phyloP scores from a whole-genome alignment of 768 basidiomycete species.

The Phanerochaete sordida region DNA sequence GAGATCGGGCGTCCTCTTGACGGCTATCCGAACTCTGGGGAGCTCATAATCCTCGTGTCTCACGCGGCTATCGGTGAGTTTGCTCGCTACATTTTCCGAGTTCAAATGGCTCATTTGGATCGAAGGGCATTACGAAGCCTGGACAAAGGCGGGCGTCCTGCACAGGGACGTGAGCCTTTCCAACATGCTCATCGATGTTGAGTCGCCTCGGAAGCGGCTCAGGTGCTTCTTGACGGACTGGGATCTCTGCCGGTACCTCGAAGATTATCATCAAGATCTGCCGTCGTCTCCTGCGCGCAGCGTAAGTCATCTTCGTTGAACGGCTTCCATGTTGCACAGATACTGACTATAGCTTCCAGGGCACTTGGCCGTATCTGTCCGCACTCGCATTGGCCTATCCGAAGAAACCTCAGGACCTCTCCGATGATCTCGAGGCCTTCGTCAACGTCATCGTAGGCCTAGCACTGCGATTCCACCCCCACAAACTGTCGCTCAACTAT shows the following conservation, averaged over 20 bases:
- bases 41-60: background rate
- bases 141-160: background rate
- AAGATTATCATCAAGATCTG: too few relatives aligned
- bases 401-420: background rate
- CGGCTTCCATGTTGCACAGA: too few relatives aligned
- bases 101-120: background rate
- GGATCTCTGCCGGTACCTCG: too few relatives aligned
- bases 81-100: background rate
- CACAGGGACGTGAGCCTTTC: background rate
- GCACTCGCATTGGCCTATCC: constrained; percentile 5
- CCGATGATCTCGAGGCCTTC: constrained; percentile 20
- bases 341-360: constrained; percentile 13
- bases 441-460: constrained; percentile 8
- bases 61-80: background rate
- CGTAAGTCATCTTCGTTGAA: too few relatives aligned
- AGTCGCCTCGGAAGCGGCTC: background rate
- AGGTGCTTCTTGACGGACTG: constrained; percentile 2
- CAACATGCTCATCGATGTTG: background rate
- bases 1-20: background rate
- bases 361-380: constrained; percentile 19
- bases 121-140: background rate
- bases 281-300: too few relatives aligned
- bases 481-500: background rate
- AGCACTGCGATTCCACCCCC: background rate
- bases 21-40: background rate